Percentiles rank a stretch among this genome's conserved stretches.
Conservation (phyloP, 495 filamentous ascomycete species). For the Cairneyella variabilis region DNA sequence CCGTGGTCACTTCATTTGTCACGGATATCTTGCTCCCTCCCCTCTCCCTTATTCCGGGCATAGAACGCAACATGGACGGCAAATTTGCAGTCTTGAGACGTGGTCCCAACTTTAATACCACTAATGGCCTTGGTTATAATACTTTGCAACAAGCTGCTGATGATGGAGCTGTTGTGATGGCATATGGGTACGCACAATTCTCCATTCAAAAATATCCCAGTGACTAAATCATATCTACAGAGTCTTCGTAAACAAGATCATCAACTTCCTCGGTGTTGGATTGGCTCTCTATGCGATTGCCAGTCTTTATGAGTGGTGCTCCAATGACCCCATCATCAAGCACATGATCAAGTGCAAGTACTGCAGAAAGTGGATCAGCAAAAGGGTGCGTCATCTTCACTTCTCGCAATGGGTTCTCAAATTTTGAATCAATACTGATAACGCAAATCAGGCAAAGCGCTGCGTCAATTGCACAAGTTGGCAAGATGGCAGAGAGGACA, state of each 20-base stretch:
- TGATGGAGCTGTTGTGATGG: conserved; percentile 69
- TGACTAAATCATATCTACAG: conserved; percentile 29
- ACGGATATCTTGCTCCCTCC: conserved; percentile 67
- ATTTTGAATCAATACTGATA: not conserved
- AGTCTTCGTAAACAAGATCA: conserved; percentile 59
- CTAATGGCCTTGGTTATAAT: conserved; percentile 53
- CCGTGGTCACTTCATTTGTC: conserved; percentile 68
- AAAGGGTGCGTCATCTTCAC: conserved; percentile 45
- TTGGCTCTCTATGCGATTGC: conserved; percentile 62
- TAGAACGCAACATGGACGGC: conserved; percentile 69
- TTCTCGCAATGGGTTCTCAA: not conserved
- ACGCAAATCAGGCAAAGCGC: conserved; percentile 45
- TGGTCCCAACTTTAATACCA: conserved; percentile 46
- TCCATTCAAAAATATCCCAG: too few species aligned
- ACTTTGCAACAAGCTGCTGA: conserved; percentile 62
- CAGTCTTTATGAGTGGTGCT: conserved; percentile 57
- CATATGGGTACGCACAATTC: conserved; percentile 53
- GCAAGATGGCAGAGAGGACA: conserved; percentile 72
- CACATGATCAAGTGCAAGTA: conserved; percentile 66
- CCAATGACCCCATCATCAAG: conserved; percentile 67
- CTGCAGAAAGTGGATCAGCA: conserved; percentile 63
- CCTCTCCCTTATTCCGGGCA: conserved; percentile 62
- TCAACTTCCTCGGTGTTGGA: conserved; percentile 65
- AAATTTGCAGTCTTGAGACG: conserved; percentile 64
- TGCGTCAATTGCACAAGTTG: conserved; percentile 74